These are phyloP conservation scores for Bothriochloa decipiens DNA, from an alignment of 176 grass and related monocot genomes.

Conservation along the genomic window DNA sequence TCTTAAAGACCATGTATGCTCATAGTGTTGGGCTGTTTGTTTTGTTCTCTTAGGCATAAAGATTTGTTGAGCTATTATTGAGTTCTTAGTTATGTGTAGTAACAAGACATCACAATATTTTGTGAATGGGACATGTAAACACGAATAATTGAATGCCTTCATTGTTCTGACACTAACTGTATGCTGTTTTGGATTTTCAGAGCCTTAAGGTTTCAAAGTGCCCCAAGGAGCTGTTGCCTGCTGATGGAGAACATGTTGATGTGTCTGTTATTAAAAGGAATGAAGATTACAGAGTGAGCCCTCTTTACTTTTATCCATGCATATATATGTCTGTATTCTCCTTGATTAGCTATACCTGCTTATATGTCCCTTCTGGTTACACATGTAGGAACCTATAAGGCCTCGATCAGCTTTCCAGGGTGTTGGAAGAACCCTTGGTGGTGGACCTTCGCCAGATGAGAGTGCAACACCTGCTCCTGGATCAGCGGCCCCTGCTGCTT, in stretches of 20 bases:
- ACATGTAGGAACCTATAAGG: conserved; percentile 62
- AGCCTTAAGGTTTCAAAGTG: conserved; percentile 81
- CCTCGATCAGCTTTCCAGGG: conserved; percentile 66
- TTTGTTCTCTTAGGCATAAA: neutral
- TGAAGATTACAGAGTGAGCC: conserved; percentile 65
- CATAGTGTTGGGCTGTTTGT: neutral
- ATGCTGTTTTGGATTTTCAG: conserved; percentile 40
- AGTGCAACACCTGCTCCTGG: conserved; percentile 29
- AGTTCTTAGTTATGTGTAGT: conserved; percentile 2
- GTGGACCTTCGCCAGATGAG: conserved; percentile 53
- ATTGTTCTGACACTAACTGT: neutral
- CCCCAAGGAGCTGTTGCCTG: conserved; percentile 75
- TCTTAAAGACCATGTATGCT: neutral
- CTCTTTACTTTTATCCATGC: neutral
- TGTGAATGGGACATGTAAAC: neutral
- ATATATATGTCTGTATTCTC: neutral
- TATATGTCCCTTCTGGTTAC: conserved; percentile 6
- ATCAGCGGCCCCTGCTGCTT: conserved; percentile 35
- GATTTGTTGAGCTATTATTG: neutral
- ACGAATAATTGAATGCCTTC: neutral
- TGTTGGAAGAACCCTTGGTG: conserved; percentile 84
- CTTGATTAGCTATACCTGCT: neutral
- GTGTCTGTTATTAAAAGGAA: conserved; percentile 73
- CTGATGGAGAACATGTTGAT: conserved; percentile 69
- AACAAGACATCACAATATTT: neutral